Percentiles rank a stretch among this genome's conserved stretches.
These are phyloP conservation scores for Kurtzmaniella quercitrusa DNA, from an alignment of 1,139 yeast species.

Conservation along the genomic window DNA sequence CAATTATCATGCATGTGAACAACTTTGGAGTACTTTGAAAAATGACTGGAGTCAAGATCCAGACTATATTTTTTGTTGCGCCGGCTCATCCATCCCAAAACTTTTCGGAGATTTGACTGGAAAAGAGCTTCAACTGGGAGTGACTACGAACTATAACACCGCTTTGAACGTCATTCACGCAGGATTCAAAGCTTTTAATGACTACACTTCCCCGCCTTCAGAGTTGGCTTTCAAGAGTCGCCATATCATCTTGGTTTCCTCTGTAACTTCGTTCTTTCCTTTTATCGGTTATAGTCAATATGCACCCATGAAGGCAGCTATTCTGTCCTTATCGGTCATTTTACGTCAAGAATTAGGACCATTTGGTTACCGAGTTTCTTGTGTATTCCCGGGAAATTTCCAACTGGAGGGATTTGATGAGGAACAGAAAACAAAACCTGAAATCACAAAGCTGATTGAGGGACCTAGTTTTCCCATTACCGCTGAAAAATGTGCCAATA, in stretches of 20 bases:
- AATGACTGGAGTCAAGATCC: constrained; percentile 39
- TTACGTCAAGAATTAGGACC: constrained; percentile 78
- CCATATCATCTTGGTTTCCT: constrained; percentile 73
- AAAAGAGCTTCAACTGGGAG: constrained; percentile 56
- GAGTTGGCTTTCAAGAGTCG: constrained; percentile 20
- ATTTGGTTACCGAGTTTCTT: constrained; percentile 57
- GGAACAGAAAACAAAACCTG: constrained; percentile 84
- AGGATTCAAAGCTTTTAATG: constrained; percentile 37
- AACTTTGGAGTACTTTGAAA: constrained; percentile 27
- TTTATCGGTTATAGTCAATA: constrained; percentile 90
- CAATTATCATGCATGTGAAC: constrained; percentile 44
- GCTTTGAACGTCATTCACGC: constrained; percentile 69
- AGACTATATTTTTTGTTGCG: constrained; percentile 78
- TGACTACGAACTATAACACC: constrained; percentile 68
- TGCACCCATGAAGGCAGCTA: constrained; percentile 84
- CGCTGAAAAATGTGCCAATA: constrained; percentile 62
- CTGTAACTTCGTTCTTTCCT: constrained; percentile 79
- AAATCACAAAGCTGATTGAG: constrained; percentile 75
- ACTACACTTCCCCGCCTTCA: constrained; percentile 2
- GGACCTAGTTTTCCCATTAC: constrained; percentile 76
- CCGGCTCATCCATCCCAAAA: constrained; percentile 82
- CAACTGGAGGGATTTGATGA: constrained; percentile 79
- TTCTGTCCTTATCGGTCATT: constrained; percentile 68
- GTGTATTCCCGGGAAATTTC: constrained; percentile 85
- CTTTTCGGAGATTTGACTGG: constrained; percentile 66